phyloP scores from a whole-genome alignment of 1,284 basidiomycete species.

The Malassezia caprae region DNA sequence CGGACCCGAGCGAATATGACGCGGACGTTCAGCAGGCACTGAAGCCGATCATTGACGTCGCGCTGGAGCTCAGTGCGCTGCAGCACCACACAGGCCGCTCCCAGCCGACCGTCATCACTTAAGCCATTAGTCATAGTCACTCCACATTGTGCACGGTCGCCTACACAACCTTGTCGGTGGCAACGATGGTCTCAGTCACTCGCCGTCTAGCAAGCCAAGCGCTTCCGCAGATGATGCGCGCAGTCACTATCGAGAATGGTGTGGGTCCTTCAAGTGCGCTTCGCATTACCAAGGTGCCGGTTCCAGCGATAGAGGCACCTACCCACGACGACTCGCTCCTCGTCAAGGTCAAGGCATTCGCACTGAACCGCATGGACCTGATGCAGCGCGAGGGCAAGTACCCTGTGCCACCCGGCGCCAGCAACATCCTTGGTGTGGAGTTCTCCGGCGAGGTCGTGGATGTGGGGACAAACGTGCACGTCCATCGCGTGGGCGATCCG shows the following conservation, averaged over 20 bases:
- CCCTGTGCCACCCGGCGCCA: constrained; percentile 66
- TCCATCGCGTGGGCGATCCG: constrained; percentile 58
- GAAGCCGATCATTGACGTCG: constrained; percentile 89
- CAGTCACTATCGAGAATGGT: constrained; percentile 68
- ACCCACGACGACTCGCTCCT: constrained; percentile 58
- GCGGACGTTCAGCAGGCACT: constrained; percentile 76
- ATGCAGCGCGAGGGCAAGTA: constrained; percentile 45
- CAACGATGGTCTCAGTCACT: constrained; percentile 10
- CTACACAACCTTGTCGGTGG: background rate
- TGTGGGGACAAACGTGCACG: constrained; percentile 50
- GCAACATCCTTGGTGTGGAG: constrained; percentile 76
- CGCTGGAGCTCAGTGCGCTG: constrained; percentile 70
- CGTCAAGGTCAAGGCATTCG: constrained; percentile 51
- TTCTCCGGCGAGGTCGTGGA: constrained; percentile 55
- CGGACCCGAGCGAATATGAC: constrained; percentile 64
- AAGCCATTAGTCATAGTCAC: background rate
- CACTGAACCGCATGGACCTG: constrained; percentile 46
- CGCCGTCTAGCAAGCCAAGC: background rate
- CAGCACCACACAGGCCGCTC: constrained; percentile 74
- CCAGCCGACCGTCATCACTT: constrained; percentile 88
- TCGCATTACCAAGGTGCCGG: constrained; percentile 61
- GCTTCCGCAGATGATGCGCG: constrained; percentile 58
- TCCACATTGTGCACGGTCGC: background rate
- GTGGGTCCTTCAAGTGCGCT: constrained; percentile 68
- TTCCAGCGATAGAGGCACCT: constrained; percentile 50